Base-by-base conservation (phyloP, 495 filamentous ascomycete species). In the Lindgomyces ingoldianus region DNA sequence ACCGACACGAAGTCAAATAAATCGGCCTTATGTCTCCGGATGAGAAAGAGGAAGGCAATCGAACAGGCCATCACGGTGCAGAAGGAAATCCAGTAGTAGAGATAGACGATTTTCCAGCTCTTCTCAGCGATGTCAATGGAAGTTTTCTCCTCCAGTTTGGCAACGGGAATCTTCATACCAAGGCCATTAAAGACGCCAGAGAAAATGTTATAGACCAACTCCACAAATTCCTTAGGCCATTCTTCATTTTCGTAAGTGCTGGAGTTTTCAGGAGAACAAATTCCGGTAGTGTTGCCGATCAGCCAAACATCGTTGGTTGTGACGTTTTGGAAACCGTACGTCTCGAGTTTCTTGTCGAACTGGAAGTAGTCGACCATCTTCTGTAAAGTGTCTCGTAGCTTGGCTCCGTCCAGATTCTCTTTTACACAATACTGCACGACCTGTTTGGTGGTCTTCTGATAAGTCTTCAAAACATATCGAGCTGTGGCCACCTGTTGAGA, bases 1-100 rank as follows among this genome's bases (percentile, higher is more conserved):
- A 71, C 44, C 11, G 68, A 67, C 8, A 65, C 47, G 47, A 57
- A 71, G 51, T 71, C 65, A 65, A 71, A 71, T 12, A 62, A 6
- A 39, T 71, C 64, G 29, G 57, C 53, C 18, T 62, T 64, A 29
- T 68, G 60, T 41, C 60, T 60, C 25, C 68, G 68, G 44, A 71
- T 65, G 42, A 71, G 60, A 47, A 71, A 36, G 1, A 71, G 64
- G 65, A 67, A 71, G 41, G 48, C n/a, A 42, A 71, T 61, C 2
- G 55, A 64, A 24, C 52, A 68, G 33, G 45, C 25, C n/a, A 71
- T 48, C 42, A 71, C 48, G 27, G 64, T 9, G 52, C 48, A 51
- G 47, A 71, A 64, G 19, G 55, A 68, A 24, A 33, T 22, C 64
- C 64, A 71, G 57, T 58, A 68, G 48, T 68, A 71, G 42, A 67